A percentile compares a stretch with the other conserved stretches of the same genome.
Evolutionary conservation across 306 rosid genomes (phyloP).

Genomic region (Spatholobus suberectus): DNA sequence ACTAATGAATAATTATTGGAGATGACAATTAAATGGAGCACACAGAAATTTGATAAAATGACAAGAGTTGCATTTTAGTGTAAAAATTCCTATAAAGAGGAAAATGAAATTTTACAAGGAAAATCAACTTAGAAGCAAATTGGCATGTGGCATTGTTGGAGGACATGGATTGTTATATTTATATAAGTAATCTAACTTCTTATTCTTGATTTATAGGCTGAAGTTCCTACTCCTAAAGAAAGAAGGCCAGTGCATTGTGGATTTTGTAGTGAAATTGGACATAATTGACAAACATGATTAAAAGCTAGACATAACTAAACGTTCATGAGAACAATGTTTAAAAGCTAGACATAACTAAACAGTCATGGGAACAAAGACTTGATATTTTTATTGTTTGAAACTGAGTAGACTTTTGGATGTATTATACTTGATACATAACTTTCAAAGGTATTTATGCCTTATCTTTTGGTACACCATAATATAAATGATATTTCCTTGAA

Average conservation of each 20-base stretch:
- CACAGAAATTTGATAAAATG: background rate
- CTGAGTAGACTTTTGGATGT: slow-evolving; percentile 11
- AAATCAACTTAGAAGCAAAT: background rate
- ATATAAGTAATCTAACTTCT: background rate
- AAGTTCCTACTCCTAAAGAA: background rate
- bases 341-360: background rate
- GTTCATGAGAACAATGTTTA: background rate
- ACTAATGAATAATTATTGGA: background rate
- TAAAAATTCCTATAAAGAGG: background rate
- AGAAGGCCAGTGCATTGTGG: slow-evolving; percentile 31
- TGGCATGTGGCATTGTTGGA: background rate
- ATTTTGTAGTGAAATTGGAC: slow-evolving; percentile 20
- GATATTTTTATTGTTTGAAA: background rate
- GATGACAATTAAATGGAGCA: background rate
- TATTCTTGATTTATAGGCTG: slow-evolving; percentile 11
- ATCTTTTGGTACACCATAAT: background rate
- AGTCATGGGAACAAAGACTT: background rate
- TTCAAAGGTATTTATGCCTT: background rate
- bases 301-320: too few species aligned
- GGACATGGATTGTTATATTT: background rate
- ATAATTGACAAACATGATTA: too few species aligned
- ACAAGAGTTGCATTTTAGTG: background rate
- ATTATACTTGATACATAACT: background rate
- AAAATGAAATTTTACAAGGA: background rate
- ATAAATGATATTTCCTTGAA: slow-evolving; percentile 1